Evolutionary conservation across 75 land plant genomes (phyloP), one percentile per base, ranked within the genome.

Genomic region (Picea glauca): DNA sequence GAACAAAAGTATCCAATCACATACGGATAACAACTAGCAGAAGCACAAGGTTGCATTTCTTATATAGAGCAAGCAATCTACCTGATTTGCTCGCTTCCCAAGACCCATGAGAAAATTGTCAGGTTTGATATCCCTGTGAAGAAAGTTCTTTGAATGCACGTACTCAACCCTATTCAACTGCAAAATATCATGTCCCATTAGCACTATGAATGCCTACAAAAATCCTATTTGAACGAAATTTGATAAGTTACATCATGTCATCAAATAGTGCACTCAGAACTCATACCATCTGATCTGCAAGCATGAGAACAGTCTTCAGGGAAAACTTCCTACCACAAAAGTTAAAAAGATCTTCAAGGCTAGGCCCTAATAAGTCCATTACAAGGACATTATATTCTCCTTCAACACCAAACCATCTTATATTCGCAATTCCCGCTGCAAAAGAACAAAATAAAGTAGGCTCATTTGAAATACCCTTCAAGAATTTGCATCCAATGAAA

Each of bases 31-130:
- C 13, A 8, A 43, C 56, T 20, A 40, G 43, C 40, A 66, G 13
- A 66, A 35, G 31, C 58, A 46, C 15, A 75, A 30, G 32, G 64
- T 12, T 57, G 4, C 30, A 58, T 50, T 57, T 75, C 61, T 57
- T 26, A 2, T 5, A 80, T 4, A 15, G 58, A 74, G 23, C n/a
- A 66, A 81, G 4, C 35, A 9, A 2, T 63, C 76, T 89, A 62
- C 63, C 90, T 87, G 90, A 75, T 82, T 89, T 56, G 87, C 91
- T 77, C 80, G 72, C 87, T 87, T 84, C 57, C 90, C 91, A 43
- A 88, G 84, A 3, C 91, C 91, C 90, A 89, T 93, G n/a, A 94
- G 89, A 80, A 94, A 94, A 54, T 89, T 84, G 67, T 89, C 89
- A 58, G 91, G 90, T 68, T 89, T 89, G 20, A 89, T 84, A 73